Base-by-base conservation (phyloP, 306 rosid genomes). In the Vicia sativa region DNA sequence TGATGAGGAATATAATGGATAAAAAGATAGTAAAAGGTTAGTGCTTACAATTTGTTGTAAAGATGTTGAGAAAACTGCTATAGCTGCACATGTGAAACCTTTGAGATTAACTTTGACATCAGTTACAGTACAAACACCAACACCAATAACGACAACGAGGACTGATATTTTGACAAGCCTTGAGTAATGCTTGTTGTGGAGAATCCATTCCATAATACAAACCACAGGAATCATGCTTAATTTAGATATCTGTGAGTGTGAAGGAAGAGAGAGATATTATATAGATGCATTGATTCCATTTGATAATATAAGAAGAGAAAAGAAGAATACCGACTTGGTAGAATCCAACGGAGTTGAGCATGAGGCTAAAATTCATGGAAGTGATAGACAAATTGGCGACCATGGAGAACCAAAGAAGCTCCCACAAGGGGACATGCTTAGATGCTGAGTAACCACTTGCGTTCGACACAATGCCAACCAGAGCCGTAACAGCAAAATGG, bases 191-290 rank as follows among this genome's bases (percentile, higher is more conserved):
- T 91, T 89, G 79, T 28, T 82, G 79, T 91, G 93, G 79, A 91
- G 75, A 68, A 91, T 85, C 97, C 95, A 87, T 76, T 91, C 97
- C 95, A 91, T 83, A 60, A 91, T 83, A 74, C 96, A 91, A 26
- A 91, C 97, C 84, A 91, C 97, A 0, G 96, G 96, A 84, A 91
- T 91, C 97, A 91, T 91, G 89, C 97, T 91, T 38, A 91, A 78
- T 78, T 91, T 91, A 48, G 97, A 89, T 70, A 89, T 89, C 96
- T 91, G 86, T 18, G 7, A 21, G 23, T n/a, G n/a, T n/a, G n/a
- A n/a, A n/a, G n/a, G n/a, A n/a, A n/a, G n/a, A n/a, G n/a, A n/a
- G n/a, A n/a, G n/a, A n/a, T n/a, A n/a, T n/a, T n/a, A n/a, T n/a
- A n/a, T n/a, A n/a, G n/a, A n/a, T n/a, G n/a, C n/a, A n/a, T n/a